Percentiles rank a stretch among this genome's conserved stretches.
These are phyloP conservation scores for Sclerotinia subarctica DNA, from an alignment of 2,329 filamentous ascomycete genomes.

Conservation along the genomic window DNA sequence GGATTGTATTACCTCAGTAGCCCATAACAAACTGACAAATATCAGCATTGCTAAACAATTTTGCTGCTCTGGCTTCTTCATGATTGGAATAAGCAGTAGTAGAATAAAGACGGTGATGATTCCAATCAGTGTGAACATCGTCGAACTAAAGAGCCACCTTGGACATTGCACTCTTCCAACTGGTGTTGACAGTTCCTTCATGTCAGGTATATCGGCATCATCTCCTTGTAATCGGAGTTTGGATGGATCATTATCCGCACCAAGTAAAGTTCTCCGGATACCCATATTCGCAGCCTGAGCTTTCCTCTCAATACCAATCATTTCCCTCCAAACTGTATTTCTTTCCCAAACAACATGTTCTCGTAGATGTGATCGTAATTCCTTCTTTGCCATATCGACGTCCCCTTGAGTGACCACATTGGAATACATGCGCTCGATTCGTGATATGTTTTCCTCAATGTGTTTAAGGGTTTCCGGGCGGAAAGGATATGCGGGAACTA, in stretches of 20 bases:
- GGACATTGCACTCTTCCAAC: constrained; percentile 75
- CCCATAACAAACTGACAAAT: constrained; percentile 93
- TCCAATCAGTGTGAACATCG: constrained; percentile 70
- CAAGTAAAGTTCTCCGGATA: constrained; percentile 71
- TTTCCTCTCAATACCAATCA: constrained; percentile 96
- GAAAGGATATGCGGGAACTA: constrained; percentile 81
- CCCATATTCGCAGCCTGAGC: constrained; percentile 92
- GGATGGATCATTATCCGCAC: constrained; percentile 64
- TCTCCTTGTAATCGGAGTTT: constrained; percentile 80
- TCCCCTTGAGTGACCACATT: constrained; percentile 81
- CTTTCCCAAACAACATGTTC: constrained; percentile 99
- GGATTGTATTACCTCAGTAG: constrained; percentile 70
- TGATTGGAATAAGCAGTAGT: constrained; percentile 73
- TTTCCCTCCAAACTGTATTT: constrained; percentile 97
- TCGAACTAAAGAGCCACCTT: constrained; percentile 77
- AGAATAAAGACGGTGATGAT: constrained; percentile 71
- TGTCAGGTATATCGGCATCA: constrained; percentile 58
- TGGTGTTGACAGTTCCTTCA: constrained; percentile 73
- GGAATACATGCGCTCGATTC: constrained; percentile 77
- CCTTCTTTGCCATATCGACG: constrained; percentile 70
- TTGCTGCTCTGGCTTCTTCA: constrained; percentile 86
- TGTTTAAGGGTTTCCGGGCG: constrained; percentile 65
- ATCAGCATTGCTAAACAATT: constrained; percentile 92
- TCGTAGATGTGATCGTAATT: constrained; percentile 82
- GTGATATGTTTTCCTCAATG: constrained; percentile 67